These are phyloP conservation scores for Tetracladium marchalianum DNA, from an alignment of 495 filamentous ascomycete genomes.

Conservation along the genomic window DNA sequence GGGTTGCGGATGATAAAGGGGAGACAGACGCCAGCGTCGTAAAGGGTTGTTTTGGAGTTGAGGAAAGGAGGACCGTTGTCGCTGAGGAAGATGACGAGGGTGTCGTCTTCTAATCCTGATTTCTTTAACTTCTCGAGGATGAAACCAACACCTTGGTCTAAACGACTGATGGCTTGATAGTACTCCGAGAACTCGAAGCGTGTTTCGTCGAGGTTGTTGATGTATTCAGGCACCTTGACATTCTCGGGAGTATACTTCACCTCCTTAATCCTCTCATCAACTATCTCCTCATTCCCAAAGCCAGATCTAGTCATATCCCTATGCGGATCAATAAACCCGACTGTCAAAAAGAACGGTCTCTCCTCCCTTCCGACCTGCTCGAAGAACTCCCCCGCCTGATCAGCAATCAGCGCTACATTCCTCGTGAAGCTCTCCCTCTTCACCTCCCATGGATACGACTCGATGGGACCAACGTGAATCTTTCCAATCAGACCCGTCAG, in stretches of 20 bases:
- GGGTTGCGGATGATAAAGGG: slow-evolving; percentile 32
- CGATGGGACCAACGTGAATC: slow-evolving; percentile 32
- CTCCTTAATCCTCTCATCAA: slow-evolving; percentile 6
- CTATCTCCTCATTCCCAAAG: slow-evolving; percentile 29
- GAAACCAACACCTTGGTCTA: slow-evolving; percentile 33
- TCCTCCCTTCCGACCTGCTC: slow-evolving; percentile 18
- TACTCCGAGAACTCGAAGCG: slow-evolving; percentile 33
- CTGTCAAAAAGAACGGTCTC: slow-evolving; percentile 31
- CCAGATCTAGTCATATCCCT: slow-evolving; percentile 29
- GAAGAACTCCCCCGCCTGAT: slow-evolving; percentile 27
- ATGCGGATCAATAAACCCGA: slow-evolving; percentile 36
- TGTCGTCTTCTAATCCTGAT: slow-evolving; percentile 24
- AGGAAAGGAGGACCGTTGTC: slow-evolving; percentile 39
- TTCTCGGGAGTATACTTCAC: slow-evolving; percentile 14
- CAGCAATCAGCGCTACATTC: slow-evolving; percentile 27
- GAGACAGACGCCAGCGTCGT: slow-evolving; percentile 33
- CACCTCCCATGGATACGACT: slow-evolving; percentile 32
- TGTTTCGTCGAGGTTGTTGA: slow-evolving; percentile 28
- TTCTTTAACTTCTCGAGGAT: slow-evolving; percentile 26
- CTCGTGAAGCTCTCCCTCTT: slow-evolving; percentile 26
- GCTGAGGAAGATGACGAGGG: slow-evolving; percentile 32
- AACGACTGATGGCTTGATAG: slow-evolving; percentile 29
- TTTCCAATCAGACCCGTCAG: slow-evolving; percentile 35
- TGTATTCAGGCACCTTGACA: slow-evolving; percentile 25
- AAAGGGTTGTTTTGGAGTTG: slow-evolving; percentile 39